Conservation (phyloP, 2,329 filamentous ascomycete genomes). For the Sarocladium strictum region DNA sequence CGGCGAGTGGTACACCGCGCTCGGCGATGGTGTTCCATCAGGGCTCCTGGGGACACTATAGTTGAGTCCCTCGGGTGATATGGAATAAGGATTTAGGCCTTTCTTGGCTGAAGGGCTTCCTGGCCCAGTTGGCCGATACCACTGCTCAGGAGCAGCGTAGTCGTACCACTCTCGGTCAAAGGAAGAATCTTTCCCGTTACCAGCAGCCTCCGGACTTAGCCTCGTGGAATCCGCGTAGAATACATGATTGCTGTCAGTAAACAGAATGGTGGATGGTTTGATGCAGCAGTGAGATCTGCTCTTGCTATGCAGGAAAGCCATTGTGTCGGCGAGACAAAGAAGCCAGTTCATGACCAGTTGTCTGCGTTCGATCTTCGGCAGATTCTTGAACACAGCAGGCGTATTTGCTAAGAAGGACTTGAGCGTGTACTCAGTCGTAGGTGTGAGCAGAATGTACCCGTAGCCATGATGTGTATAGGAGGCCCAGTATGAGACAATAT, state of each 20-base stretch:
- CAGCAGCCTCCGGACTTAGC: slow-evolving; percentile 37
- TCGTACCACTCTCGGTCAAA: slow-evolving; percentile 67
- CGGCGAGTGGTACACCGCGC: slow-evolving; percentile 20
- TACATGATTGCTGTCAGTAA: slow-evolving; percentile 59
- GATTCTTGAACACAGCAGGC: slow-evolving; percentile 54
- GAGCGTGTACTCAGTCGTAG: slow-evolving; percentile 60
- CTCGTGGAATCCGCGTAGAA: slow-evolving; percentile 59
- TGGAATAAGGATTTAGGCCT: slow-evolving; percentile 18
- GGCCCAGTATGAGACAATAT: slow-evolving; percentile 65
- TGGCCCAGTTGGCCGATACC: slow-evolving; percentile 36
- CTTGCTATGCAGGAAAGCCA: slow-evolving; percentile 61
- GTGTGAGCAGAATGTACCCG: slow-evolving; percentile 62
- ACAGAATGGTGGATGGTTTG: slow-evolving; percentile 63
- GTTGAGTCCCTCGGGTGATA: slow-evolving; percentile 28
- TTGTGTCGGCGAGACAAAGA: slow-evolving; percentile 63
- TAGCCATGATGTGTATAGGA: slow-evolving; percentile 61
- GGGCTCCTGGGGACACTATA: slow-evolving; percentile 29
- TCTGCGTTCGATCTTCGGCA: slow-evolving; percentile 55
- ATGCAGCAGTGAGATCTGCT: slow-evolving; percentile 63
- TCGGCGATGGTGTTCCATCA: slow-evolving; percentile 27
- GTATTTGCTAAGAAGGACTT: slow-evolving; percentile 61
- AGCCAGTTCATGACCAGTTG: slow-evolving; percentile 66
- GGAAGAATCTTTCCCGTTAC: slow-evolving; percentile 35
- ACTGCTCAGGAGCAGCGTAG: slow-evolving; percentile 66
- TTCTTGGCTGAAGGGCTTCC: slow-evolving; percentile 18